Conservation (phyloP, 179 eudicot species). For the Spergularia azorica region DNA sequence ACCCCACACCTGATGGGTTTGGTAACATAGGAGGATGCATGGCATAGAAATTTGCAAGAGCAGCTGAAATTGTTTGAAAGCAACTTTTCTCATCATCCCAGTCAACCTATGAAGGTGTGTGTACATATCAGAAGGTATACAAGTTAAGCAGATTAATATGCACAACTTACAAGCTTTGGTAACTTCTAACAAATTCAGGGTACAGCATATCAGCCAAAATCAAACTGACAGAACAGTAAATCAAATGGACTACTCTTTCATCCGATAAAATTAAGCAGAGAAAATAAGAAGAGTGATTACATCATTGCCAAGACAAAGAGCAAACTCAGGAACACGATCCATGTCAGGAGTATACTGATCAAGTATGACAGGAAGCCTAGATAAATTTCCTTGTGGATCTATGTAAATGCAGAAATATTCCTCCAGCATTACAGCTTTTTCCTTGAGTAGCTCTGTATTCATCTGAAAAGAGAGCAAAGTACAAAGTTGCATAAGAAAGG, state of each 20-base stretch:
- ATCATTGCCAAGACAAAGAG: slow-evolving; percentile 79
- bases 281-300: slow-evolving; percentile 41
- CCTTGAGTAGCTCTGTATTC: slow-evolving; percentile 74
- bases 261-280: background rate
- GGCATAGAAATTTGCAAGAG: slow-evolving; percentile 89
- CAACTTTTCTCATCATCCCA: slow-evolving; percentile 93
- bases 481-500: background rate
- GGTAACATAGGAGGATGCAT: slow-evolving; percentile 96
- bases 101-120: slow-evolving; percentile 57
- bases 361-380: slow-evolving; percentile 88
- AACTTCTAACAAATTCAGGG: background rate
- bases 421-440: slow-evolving; percentile 77
- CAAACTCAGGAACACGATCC: slow-evolving; percentile 85
- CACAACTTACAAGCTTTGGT: background rate
- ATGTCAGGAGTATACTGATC: slow-evolving; percentile 98
- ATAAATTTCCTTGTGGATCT: slow-evolving; percentile 71
- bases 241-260: background rate
- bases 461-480: slow-evolving; percentile 45
- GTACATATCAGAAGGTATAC: slow-evolving; percentile 17
- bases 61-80: slow-evolving; percentile 89
- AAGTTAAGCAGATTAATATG: background rate
- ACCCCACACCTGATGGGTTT: slow-evolving; percentile 83
- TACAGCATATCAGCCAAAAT: background rate
- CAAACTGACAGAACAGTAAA: background rate
- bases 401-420: slow-evolving; percentile 83